These are phyloP conservation scores for Xylaria sp. DNA, from an alignment of 2,329 filamentous ascomycete genomes.

Conservation along the genomic window DNA sequence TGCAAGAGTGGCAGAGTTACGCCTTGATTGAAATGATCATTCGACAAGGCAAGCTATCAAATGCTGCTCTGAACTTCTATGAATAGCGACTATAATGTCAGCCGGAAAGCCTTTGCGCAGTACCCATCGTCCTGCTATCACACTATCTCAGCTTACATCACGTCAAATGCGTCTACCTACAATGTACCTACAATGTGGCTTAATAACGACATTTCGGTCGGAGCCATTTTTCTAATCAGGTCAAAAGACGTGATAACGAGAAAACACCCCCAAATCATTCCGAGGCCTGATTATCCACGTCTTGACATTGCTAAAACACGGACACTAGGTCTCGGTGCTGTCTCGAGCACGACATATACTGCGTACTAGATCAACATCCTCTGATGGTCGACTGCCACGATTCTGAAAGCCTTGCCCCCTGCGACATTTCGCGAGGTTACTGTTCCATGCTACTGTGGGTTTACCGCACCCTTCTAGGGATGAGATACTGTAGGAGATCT, in stretches of 20 bases:
- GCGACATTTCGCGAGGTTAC: not conserved
- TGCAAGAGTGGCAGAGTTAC: constrained; percentile 26
- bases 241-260: not conserved
- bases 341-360: not conserved
- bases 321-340: not conserved
- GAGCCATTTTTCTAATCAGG: not conserved
- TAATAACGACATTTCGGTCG: not conserved
- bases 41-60: not conserved
- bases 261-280: not conserved
- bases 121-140: not conserved
- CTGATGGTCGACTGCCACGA: not conserved
- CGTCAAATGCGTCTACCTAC: not conserved
- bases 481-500: not conserved
- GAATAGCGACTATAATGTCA: not conserved
- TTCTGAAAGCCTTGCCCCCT: not conserved
- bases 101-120: not conserved
- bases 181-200: not conserved
- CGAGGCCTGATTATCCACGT: not conserved
- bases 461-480: not conserved
- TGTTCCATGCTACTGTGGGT: not conserved
- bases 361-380: not conserved
- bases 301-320: not conserved
- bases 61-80: not conserved
- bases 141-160: not conserved
- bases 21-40: constrained; percentile 22